Evolutionary conservation across 1,284 basidiomycete genomes (phyloP), one percentile per base, ranked within the genome.

Genomic region (Sanghuangporus weigelae): DNA sequence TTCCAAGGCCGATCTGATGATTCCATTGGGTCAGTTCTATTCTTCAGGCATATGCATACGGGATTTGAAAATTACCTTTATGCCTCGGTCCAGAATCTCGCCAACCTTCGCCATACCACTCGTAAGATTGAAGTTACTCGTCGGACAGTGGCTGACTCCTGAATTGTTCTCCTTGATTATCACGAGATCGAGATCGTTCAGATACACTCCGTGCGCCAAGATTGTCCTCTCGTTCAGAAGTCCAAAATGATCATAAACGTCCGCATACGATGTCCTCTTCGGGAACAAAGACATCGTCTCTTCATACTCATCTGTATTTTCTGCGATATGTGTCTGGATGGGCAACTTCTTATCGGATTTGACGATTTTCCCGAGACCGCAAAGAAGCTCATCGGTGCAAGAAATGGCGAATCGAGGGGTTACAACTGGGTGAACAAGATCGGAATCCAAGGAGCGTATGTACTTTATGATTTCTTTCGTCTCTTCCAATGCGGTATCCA

Each of bases 351-450:
- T 80, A 69, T 89, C 79, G 1, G 74, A 70, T 48, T 73, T 69
- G 0, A 84, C 85, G 46, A 95, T 76, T 2, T 80, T 70, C 14
- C 90, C 88, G 8, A 98, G 81, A 7, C 77, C 76, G 0, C 71
- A 61, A 54, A 98, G 81, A 44, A 97, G 84, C n/a, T 84, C 79
- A 12, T 81, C 74, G 0, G 94, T 88, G 75, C 94, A 96, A n/a
- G 91, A 87, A 67, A 99, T 91, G 35, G 96, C 96, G 74, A 99
- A 98, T 19, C 96, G 90, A 19, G 96, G 96, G 0, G 96, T 98
- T 50, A 98, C 77, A 71, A 96, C 87, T 0, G 96, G 96, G 63
- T 92, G 90, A 6, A 98, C 91, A n/a, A 95, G 84, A 7, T 77
- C 71, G 36, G 67, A 56, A 23, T 67, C 77, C 72, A 91, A 74